Evolutionary conservation across 805 yeast species (phyloP), one percentile per base, ranked within the genome.

Genomic region (Metschnikowia kunwiensis): DNA sequence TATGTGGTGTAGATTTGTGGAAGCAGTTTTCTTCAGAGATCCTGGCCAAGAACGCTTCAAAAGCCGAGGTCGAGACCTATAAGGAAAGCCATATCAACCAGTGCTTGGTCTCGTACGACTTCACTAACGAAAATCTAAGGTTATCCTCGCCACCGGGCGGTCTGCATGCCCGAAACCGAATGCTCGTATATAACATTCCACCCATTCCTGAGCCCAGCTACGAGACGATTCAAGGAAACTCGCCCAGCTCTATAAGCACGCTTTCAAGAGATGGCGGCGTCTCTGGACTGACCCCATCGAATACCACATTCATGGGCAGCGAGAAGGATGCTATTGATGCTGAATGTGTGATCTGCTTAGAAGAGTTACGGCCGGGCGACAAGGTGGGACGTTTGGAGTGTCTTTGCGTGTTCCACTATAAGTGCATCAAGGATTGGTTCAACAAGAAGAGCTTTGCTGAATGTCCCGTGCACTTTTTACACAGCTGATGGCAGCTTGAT

Each of bases 301-400:
- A 17, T 26, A 23, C 36, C 15, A 34, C 44, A 10, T 27, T 40
- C 21, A 17, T 26, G 14, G 38, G 34, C 18, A 22, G 24, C 25
- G 50, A 46, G 21, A 46, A 63, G 18, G 68, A 34, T 25, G 31
- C 34, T 19, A 14, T 66, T 12, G 79, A 70, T 22, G 77, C 77
- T 32, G 97, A 93, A 58, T 93, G 99, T 58, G 91, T 87, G 11
- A 91, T 93, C 16, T 93, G 99, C 54, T 77, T 91, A 44, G 98
- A 93, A 56, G 95, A 86, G 13, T 77, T 89, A 57, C 62, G 65
- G 31, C 86, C 89, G 0, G 95, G 95, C 2, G 93, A 88, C 37
- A 82, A 82, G 52, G 91, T 93, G 12, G 97, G 95, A 0, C 66
- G 99, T 27, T 62, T 93, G 40, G 97, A 91, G 58, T 93, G 99